Base-by-base conservation (phyloP, 148 eudicot genomes). In the Hydrangea macrophylla region DNA sequence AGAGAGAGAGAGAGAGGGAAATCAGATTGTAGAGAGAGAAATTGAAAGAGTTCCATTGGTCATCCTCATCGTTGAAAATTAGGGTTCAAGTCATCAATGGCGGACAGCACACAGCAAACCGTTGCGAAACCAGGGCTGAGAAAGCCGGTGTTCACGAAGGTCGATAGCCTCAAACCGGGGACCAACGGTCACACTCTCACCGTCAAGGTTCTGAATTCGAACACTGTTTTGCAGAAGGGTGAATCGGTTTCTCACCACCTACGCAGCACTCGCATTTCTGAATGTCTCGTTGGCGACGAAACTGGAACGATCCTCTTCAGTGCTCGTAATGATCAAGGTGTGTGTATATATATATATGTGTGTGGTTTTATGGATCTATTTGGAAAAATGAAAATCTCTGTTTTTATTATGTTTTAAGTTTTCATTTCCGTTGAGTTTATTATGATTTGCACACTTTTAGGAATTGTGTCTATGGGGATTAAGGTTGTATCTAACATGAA, bases 321-420 rank as follows among this genome's bases (percentile, higher is more conserved):
- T 35, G 85, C 88, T 9, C 76, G 85, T 7, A 84, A 84, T 6
- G 79, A 84, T 3, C 88, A 84, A 78, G 84, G 88, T 81, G 65
- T 45, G 4, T n/a, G 40, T 28, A 23, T 27, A 35, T 9, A 44
- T n/a, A 8, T 23, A 64, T 23, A n/a, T 22, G 23, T 9, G n/a
- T 64, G 18, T 40, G 27, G 40, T 55, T 48, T 50, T 44, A 42
- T 9, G 44, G 44, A 36, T 64, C 67, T 7, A 18, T 42, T 63
- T 63, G 22, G 15, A 26, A 4, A 33, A 32, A 31, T 36, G 36
- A 9, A 22, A 15, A n/a, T n/a, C n/a, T n/a, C n/a, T n/a, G n/a
- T n/a, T n/a, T n/a, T n/a, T n/a, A n/a, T n/a, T n/a, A n/a, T n/a
- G n/a, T n/a, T n/a, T n/a, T n/a, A n/a, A n/a, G n/a, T n/a, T n/a